These are phyloP conservation scores for Argentina anserina DNA, from an alignment of 306 rosid genomes.

Conservation along the genomic window DNA sequence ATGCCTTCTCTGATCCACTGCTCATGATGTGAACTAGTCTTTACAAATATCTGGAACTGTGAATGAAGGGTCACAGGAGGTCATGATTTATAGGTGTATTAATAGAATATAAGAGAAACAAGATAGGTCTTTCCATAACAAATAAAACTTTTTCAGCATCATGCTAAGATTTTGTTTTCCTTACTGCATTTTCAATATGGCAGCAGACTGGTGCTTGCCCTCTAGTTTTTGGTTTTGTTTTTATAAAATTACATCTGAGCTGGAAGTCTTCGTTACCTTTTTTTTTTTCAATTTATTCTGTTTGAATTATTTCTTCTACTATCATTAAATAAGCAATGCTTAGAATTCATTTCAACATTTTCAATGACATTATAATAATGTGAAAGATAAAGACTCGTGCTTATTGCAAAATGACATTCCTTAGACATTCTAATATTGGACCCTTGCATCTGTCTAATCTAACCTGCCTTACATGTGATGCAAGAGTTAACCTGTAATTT, in stretches of 20 bases:
- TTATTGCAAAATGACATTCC: background rate
- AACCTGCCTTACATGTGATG: background rate
- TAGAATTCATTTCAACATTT: background rate
- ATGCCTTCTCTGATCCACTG: background rate
- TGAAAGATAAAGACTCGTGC: background rate
- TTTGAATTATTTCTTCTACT: background rate
- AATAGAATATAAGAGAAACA: background rate
- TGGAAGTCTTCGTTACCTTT: background rate
- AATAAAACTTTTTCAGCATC: background rate
- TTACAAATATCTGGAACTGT: background rate
- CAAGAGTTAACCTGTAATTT: background rate
- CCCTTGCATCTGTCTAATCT: background rate
- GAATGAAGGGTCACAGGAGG: background rate
- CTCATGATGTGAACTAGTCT: background rate
- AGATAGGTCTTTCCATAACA: background rate
- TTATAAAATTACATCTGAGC: background rate
- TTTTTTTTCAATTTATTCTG: background rate
- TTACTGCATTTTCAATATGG: background rate
- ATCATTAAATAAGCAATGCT: background rate
- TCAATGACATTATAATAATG: background rate
- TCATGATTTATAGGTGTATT: background rate
- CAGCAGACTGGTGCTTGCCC: background rate
- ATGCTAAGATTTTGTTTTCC: background rate
- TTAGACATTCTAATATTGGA: background rate
- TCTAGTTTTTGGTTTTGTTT: background rate